Conservation (phyloP, 495 filamentous ascomycete species). For the Penicillium argentinense region DNA sequence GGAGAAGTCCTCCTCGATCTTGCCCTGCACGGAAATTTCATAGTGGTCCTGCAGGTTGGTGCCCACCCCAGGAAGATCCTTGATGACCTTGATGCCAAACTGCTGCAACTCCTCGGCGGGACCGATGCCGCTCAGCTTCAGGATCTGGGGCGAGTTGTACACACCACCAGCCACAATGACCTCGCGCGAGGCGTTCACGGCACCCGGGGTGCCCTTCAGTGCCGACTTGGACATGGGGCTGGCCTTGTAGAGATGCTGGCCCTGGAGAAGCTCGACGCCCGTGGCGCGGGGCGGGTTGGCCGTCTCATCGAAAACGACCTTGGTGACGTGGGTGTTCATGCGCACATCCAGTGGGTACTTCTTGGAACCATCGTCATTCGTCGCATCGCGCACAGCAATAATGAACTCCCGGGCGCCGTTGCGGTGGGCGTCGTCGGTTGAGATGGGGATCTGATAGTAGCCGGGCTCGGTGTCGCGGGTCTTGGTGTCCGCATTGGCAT, state of each 20-base stretch:
- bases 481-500: constrained; percentile 51
- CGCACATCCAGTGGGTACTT: constrained; percentile 59
- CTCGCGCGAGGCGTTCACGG: constrained; percentile 50
- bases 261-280: constrained; percentile 63
- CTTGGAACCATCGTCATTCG: constrained; percentile 47
- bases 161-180: constrained; percentile 60
- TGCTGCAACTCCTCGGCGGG: constrained; percentile 44
- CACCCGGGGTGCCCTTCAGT: constrained; percentile 39
- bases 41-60: constrained; percentile 68
- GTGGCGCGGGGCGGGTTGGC: constrained; percentile 50
- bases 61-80: constrained; percentile 61
- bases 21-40: constrained; percentile 50
- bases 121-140: constrained; percentile 65
- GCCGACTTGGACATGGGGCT: constrained; percentile 38
- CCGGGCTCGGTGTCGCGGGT: constrained; percentile 37
- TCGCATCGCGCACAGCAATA: constrained; percentile 48
- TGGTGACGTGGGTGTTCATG: constrained; percentile 62
- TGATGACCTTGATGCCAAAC: constrained; percentile 50
- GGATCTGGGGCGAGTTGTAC: constrained; percentile 62
- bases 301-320: constrained; percentile 53
- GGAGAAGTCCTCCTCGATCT: constrained; percentile 39
- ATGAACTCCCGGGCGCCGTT: constrained; percentile 55
- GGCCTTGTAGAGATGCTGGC: constrained; percentile 59
- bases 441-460: constrained; percentile 55
- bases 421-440: constrained; percentile 45